These are phyloP conservation scores for Ramalina intermedia DNA, from an alignment of 495 filamentous ascomycete species.

Conservation along the genomic window DNA sequence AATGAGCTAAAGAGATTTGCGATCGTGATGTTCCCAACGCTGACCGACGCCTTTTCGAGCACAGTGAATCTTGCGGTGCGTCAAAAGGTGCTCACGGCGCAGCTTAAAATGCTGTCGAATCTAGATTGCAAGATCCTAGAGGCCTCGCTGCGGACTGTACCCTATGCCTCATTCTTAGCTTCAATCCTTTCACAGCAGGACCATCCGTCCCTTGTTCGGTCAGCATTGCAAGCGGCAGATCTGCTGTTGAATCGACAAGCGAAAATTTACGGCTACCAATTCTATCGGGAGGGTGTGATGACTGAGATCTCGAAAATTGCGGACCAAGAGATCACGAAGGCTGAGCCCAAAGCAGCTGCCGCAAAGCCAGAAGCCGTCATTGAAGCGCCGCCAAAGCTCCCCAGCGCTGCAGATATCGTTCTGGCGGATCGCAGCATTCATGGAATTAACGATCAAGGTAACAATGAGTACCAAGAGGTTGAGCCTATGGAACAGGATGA, in stretches of 20 bases:
- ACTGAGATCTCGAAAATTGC: constrained; percentile 75
- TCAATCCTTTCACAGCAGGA: constrained; percentile 95
- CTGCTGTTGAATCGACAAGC: constrained; percentile 71
- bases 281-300: constrained; percentile 95
- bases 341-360: constrained; percentile 14
- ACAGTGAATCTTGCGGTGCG: constrained; percentile 95
- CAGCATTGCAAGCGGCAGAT: constrained; percentile 77
- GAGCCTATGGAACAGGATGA: constrained; percentile 15
- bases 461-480: not conserved
- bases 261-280: constrained; percentile 84
- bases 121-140: constrained; percentile 68
- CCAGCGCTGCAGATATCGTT: not conserved
- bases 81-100: constrained; percentile 89
- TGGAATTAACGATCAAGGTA: not conserved
- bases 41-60: constrained; percentile 95
- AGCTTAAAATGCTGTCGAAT: constrained; percentile 98
- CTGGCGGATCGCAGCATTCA: not conserved
- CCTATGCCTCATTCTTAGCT: constrained; percentile 94
- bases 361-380: not conserved
- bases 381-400: constrained; percentile 5
- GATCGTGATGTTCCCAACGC: constrained; percentile 84
- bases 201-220: constrained; percentile 72
- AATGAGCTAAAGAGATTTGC: constrained; percentile 81
- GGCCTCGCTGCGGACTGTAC: constrained; percentile 76
- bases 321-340: constrained; percentile 30